Evolutionary conservation across 768 basidiomycete species (phyloP), one percentile per base, ranked within the genome.

Genomic region (Candolleomyces eurysporus): DNA sequence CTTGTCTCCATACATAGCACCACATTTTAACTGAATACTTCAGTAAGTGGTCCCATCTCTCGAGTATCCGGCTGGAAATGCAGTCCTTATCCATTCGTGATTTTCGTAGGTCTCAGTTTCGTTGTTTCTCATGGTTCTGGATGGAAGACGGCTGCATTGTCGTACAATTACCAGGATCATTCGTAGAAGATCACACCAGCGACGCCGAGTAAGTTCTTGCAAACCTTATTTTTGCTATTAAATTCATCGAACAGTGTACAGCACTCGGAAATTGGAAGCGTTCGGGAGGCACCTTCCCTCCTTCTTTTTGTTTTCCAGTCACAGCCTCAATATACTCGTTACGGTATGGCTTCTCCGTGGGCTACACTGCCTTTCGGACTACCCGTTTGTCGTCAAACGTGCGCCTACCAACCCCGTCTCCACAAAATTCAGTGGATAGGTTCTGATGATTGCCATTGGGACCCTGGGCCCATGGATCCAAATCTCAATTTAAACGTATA

Each of bases 1-100:
- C 81, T 96, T 30, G 78, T 89, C 64, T 80, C 98, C 62, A n/a
- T 99, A 99, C 70, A 85, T 91, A 96, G 93, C 70, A 97, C 98
- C 64, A 86, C 88, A 0, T 95, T 99, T 75, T 76, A 98, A 96
- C 96, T 0, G 94, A 94, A 74, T 99, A 96, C 75, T 99, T 99
- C 72, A 96, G 96, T 98, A 61, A 64, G 90, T 76, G 14, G 16
- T 31, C 43, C 43, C 61, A 43, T 32, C n/a, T 7, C 14, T 32
- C 10, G 31, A 36, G 48, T 39, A 6, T 60, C 11, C 39, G 21
- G 26, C 26, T 4, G 30, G 30, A 50, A 4, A 36, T 17, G 31
- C 0, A 57, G 48, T 22, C 22, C 13, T 39, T 32, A 56, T 31
- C 60, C 61, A 30, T 57, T 58, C 8, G 32, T 40, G 17, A 43